Evolutionary conservation across 108 stramenopile genomes (phyloP), one percentile per base, ranked within the genome.

Genomic region (Conticribra guillardii): DNA sequence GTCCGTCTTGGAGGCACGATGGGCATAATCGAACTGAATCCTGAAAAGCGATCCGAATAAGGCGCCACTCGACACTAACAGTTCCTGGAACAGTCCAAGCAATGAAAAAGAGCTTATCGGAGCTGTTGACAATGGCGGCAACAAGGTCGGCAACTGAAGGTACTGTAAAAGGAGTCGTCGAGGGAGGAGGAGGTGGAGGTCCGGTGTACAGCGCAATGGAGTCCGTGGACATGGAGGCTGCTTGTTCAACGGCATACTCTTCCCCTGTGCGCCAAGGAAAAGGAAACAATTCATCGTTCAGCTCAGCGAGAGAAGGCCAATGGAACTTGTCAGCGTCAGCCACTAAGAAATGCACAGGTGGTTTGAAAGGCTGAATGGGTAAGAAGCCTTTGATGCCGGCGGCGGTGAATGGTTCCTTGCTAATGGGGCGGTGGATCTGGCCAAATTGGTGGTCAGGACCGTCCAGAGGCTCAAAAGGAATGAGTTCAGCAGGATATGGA

Each of bases 341-440:
- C 8, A 29, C 4, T 14, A 26, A 16, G 11, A 17, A 28, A 55
- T 55, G 54, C 14, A n/a, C n/a, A n/a, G n/a, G n/a, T 17, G 24
- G n/a, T 51, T 51, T 2, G 29, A 64, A 64, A 1, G 48, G 63
- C 7, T 32, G 30, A 1, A 16, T 3, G 1, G 63, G 29, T 11
- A 2, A 2, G 28, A 64, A 64, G 24, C 63, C 63, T 28, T 14
- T 64, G 4, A 64, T 51, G 3, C 63, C 63, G 1, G 63, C 63
- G 15, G 41, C 3, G 3, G 17, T 27, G 48, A 22, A 64, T 19
- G 63, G 26, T 50, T 51, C 16, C 2, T n/a, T n/a, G 2, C 9
- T 26, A 14, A 64, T 50, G 4, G 27, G 28, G 2, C 14, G 1
- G 28, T 51, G 2, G 24, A 64, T 26, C 17, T 64, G 63, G n/a